Percentiles rank a stretch among this genome's conserved stretches.
Evolutionary conservation across 2,329 filamentous ascomycete genomes (phyloP).

Genomic region (Fusarium decemcellulare): DNA sequence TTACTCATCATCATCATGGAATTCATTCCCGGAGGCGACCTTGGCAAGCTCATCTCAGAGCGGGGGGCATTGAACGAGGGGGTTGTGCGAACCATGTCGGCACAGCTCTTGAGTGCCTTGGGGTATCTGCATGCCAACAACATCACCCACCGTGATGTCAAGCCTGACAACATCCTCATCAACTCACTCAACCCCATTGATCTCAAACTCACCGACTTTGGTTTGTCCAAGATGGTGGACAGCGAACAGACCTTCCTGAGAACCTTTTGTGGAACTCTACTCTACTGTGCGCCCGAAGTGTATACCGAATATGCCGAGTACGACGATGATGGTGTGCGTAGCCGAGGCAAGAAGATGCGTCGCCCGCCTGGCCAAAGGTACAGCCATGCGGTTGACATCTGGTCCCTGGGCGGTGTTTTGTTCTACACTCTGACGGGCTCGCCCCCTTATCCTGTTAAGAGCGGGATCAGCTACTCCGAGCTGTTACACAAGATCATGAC

Average conservation of each 20-base stretch:
- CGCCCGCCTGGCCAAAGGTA: slow-evolving; percentile 77
- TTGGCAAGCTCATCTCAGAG: slow-evolving; percentile 79
- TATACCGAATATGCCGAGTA: slow-evolving; percentile 82
- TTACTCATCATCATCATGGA: slow-evolving; percentile 99
- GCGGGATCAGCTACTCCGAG: slow-evolving; percentile 81
- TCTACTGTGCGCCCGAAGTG: slow-evolving; percentile 97
- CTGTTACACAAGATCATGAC: slow-evolving; percentile 92
- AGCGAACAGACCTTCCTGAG: slow-evolving; percentile 92
- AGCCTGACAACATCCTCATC: slow-evolving; percentile 97
- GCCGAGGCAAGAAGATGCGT: slow-evolving; percentile 73
- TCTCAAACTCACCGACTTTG: slow-evolving; percentile 97
- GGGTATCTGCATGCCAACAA: slow-evolving; percentile 88
- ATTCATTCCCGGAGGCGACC: slow-evolving; percentile 84
- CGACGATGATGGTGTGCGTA: slow-evolving; percentile 78
- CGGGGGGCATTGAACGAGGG: slow-evolving; percentile 75
- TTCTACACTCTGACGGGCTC: slow-evolving; percentile 86
- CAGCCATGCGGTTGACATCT: slow-evolving; percentile 93
- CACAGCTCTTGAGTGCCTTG: slow-evolving; percentile 84
- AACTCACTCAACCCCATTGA: slow-evolving; percentile 78
- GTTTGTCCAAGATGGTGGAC: slow-evolving; percentile 93
- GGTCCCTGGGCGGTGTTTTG: slow-evolving; percentile 94
- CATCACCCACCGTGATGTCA: slow-evolving; percentile 98
- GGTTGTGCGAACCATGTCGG: slow-evolving; percentile 79
- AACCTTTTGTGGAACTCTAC: slow-evolving; percentile 94
- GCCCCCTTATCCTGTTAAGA: slow-evolving; percentile 85